These are phyloP conservation scores for Triangularia verruculosa DNA, from an alignment of 2,329 filamentous ascomycete species.

Conservation along the genomic window DNA sequence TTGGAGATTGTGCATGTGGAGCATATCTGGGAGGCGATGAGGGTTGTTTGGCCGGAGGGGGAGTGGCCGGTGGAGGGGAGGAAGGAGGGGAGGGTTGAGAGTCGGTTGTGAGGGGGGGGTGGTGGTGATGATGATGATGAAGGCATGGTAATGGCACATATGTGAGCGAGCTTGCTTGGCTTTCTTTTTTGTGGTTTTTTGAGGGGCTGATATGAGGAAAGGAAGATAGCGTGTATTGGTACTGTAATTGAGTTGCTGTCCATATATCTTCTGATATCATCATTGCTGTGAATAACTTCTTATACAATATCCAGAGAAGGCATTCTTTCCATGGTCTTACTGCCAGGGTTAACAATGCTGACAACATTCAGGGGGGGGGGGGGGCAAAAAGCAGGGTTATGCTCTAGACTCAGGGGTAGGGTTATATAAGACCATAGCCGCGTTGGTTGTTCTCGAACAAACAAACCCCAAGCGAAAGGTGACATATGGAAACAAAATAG, in stretches of 20 bases:
- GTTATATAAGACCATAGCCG: neutral
- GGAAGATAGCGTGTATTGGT: neutral
- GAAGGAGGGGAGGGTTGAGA: constrained; percentile 62
- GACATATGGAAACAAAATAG: too few species aligned
- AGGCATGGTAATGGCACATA: neutral
- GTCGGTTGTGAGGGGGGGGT: constrained; percentile 59
- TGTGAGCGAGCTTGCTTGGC: neutral
- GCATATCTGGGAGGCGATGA: constrained; percentile 92
- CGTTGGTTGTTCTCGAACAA: neutral
- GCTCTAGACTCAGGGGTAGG: neutral
- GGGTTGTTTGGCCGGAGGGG: constrained; percentile 85
- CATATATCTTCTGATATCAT: too few species aligned
- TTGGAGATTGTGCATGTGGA: constrained; percentile 88
- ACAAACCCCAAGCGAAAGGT: too few species aligned
- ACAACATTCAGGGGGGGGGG: neutral
- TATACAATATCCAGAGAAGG: too few species aligned
- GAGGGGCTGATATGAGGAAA: neutral
- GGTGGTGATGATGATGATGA: neutral
- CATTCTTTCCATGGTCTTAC: neutral
- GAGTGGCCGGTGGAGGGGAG: constrained; percentile 76
- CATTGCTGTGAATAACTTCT: too few species aligned
- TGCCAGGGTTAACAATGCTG: neutral
- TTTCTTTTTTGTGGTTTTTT: neutral
- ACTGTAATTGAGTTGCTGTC: neutral
- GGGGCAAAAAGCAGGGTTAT: too few species aligned